A percentile compares a stretch with the other conserved stretches of the same genome.
Evolutionary conservation across 331 rosid genomes (phyloP).

Genomic region (Arachis monticola): DNA sequence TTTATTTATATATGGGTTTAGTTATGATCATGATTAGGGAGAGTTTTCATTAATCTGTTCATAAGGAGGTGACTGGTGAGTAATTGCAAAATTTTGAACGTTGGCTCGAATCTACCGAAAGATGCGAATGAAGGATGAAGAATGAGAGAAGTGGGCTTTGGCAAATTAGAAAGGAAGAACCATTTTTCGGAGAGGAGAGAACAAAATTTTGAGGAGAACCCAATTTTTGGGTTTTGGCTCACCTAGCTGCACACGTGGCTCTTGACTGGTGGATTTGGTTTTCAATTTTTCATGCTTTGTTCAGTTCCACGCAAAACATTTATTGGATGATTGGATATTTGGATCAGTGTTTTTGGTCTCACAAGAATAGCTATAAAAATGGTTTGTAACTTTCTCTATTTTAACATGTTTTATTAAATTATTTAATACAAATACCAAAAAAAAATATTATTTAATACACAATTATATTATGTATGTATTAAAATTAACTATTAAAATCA

Average conservation of each 20-base stretch:
- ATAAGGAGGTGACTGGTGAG: constrained; percentile 18
- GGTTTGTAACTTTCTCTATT: too few species aligned
- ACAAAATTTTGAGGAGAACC: background rate
- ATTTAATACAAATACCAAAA: too few species aligned
- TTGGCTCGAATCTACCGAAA: background rate
- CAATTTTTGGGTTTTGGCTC: background rate
- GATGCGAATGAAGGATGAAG: background rate
- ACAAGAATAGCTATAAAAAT: too few species aligned
- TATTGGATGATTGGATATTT: background rate
- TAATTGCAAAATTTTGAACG: constrained; percentile 21
- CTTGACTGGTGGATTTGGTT: constrained; percentile 1
- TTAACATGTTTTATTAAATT: too few species aligned
- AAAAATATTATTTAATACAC: too few species aligned
- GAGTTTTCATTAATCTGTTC: constrained; percentile 8
- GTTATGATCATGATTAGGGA: background rate
- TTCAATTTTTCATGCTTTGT: background rate
- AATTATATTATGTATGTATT: too few species aligned
- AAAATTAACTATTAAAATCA: too few species aligned
- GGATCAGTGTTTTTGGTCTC: too few species aligned
- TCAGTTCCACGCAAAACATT: background rate
- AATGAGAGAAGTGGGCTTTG: background rate
- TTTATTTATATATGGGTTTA: background rate
- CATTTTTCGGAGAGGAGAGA: background rate
- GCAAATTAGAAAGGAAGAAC: background rate
- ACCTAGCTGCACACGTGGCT: constrained; percentile 18